These are phyloP conservation scores for Zygosaccharomyces bisporus DNA, from an alignment of 805 yeast species.

Conservation along the genomic window DNA sequence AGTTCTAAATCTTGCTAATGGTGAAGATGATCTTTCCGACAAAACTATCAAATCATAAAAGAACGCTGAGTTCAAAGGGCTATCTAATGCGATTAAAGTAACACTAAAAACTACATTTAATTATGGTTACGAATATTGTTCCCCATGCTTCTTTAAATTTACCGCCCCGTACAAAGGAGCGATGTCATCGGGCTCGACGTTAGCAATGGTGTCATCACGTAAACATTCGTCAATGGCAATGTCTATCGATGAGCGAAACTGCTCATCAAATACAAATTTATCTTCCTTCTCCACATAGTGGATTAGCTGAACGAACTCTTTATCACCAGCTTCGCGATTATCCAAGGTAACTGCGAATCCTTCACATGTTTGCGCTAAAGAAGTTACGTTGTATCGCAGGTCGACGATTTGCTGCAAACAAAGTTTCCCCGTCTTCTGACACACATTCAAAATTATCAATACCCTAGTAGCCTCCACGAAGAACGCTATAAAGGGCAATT, in stretches of 20 bases:
- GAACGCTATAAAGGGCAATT: slow-evolving; percentile 39
- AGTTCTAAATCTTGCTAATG: too few relatives aligned
- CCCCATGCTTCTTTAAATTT: slow-evolving; percentile 58
- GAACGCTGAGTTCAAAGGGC: too few relatives aligned
- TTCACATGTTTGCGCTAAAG: slow-evolving; percentile 33
- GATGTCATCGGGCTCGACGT: slow-evolving; percentile 38
- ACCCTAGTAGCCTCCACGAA: slow-evolving; percentile 51
- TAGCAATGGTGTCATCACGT: slow-evolving; percentile 28
- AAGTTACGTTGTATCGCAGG: slow-evolving; percentile 31
- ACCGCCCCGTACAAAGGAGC: slow-evolving; percentile 49
- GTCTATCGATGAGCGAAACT: slow-evolving; percentile 20
- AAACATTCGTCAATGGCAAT: slow-evolving; percentile 27
- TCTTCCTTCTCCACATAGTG: slow-evolving; percentile 19
- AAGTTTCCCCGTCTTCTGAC: slow-evolving; percentile 20
- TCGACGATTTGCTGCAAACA: slow-evolving; percentile 31
- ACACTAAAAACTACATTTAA: too few relatives aligned
- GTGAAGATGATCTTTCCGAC: background rate
- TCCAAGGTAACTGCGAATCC: slow-evolving; percentile 38
- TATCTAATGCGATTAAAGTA: too few relatives aligned
- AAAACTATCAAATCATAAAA: background rate
- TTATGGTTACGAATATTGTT: slow-evolving; percentile 37
- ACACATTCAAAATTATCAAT: slow-evolving; percentile 35
- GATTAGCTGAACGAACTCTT: slow-evolving; percentile 21
- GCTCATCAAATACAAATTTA: slow-evolving; percentile 24
- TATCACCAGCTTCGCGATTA: slow-evolving; percentile 21